A percentile compares a stretch with the other conserved stretches of the same genome.
phyloP scores from a whole-genome alignment of 1,284 basidiomycete species.

The Quambalaria eucalypti region DNA sequence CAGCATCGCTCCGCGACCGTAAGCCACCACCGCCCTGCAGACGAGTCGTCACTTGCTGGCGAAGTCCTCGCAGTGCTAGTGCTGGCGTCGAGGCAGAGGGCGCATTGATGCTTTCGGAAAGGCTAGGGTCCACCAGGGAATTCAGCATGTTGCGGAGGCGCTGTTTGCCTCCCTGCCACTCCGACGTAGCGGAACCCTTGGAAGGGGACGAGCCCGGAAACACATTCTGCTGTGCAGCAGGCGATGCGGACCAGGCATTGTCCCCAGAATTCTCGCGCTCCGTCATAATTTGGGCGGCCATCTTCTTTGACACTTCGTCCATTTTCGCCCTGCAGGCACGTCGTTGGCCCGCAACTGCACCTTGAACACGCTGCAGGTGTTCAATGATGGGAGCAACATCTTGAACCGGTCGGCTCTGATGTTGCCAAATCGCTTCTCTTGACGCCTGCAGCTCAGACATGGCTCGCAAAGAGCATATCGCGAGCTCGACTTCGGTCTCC shows the following conservation, averaged over 20 bases:
- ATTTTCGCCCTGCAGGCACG: not conserved
- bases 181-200: not conserved
- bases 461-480: not conserved
- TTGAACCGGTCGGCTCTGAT: not conserved
- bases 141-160: not conserved
- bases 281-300: no score
- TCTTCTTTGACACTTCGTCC: not conserved
- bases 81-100: not conserved
- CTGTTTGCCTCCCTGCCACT: not conserved
- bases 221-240: no score
- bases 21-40: not conserved
- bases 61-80: no score
- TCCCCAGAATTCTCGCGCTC: no score
- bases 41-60: not conserved
- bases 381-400: not conserved
- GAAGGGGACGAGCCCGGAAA: no score
- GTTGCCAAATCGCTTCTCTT: not conserved
- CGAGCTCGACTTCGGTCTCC: conserved; percentile 18
- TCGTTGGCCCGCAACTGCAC: not conserved
- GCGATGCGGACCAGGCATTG: no score
- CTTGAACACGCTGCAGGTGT: not conserved
- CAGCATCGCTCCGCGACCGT: not conserved
- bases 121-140: not conserved
- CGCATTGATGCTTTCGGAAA: not conserved
- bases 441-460: no score